phyloP scores from a whole-genome alignment of 306 rosid genomes.

The Vigna nakashimae region DNA sequence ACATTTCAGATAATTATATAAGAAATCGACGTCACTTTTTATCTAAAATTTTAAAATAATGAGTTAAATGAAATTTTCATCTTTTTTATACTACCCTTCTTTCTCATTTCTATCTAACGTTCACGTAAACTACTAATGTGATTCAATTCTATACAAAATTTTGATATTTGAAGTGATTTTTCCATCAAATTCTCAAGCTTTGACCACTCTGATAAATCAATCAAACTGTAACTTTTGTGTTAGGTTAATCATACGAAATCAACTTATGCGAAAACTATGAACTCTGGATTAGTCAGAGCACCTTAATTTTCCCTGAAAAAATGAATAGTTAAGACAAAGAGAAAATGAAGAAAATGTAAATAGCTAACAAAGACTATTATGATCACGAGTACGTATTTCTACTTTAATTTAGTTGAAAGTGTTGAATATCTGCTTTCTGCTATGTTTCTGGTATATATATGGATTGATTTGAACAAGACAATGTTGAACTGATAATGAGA shows the following conservation, averaged over 20 bases:
- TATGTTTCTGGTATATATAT: not conserved
- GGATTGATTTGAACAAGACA: not conserved
- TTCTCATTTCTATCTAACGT: too few species aligned
- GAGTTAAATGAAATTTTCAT: too few species aligned
- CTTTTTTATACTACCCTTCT: fast-evolving
- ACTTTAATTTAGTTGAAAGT: not conserved
- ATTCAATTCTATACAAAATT: too few species aligned
- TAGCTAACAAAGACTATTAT: not conserved
- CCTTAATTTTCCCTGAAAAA: not conserved
- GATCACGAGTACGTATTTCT: not conserved
- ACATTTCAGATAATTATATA: too few species aligned
- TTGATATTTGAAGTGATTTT: not conserved
- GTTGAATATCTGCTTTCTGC: conserved; percentile 13
- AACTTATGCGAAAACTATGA: not conserved
- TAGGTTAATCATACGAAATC: not conserved
- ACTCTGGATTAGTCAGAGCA: not conserved
- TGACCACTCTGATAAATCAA: not conserved
- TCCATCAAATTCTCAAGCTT: not conserved
- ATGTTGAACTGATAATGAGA: not conserved
- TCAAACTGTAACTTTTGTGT: too few species aligned
- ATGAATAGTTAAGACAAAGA: not conserved
- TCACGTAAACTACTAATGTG: too few species aligned
- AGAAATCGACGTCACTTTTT: too few species aligned
- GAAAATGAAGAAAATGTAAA: not conserved
- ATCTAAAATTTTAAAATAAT: too few species aligned